These are phyloP conservation scores for Artemisia argyi DNA, from an alignment of 129 eudicot genomes.

Conservation along the genomic window DNA sequence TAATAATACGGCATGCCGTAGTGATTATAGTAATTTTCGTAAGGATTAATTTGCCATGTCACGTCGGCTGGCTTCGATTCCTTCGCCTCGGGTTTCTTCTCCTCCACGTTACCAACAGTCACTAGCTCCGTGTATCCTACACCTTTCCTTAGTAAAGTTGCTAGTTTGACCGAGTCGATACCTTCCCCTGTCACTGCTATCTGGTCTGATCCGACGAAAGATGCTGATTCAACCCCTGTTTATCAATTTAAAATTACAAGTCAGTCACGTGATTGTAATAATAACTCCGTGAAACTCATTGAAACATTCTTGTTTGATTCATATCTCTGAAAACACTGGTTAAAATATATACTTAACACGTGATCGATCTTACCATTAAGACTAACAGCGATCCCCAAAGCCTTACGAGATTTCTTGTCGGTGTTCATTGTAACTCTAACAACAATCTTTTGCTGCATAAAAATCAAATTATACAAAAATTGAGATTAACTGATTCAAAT, in stretches of 20 bases:
- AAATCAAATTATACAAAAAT: too few species aligned
- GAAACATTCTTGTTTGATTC: too few species aligned
- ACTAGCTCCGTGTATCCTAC: conserved; percentile 30
- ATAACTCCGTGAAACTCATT: too few species aligned
- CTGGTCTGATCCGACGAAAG: conserved; percentile 29
- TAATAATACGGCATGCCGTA: background rate
- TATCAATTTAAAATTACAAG: background rate
- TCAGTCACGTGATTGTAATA: too few species aligned
- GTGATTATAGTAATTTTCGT: background rate
- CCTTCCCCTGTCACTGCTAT: conserved; percentile 37
- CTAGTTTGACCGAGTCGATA: conserved; percentile 32
- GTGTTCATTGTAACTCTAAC: conserved; percentile 20
- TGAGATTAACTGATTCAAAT: too few species aligned
- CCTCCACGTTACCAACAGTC: conserved; percentile 33
- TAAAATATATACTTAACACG: too few species aligned
- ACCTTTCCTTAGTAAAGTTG: conserved; percentile 25
- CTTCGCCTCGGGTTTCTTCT: conserved; percentile 27
- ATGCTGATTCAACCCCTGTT: conserved; percentile 39
- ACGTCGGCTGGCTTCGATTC: background rate
- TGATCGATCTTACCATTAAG: conserved; percentile 32
- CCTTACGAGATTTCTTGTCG: conserved; percentile 33
- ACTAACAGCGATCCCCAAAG: conserved; percentile 34
- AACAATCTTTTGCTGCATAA: too few species aligned
- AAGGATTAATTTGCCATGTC: conserved; percentile 2
- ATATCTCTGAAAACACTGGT: too few species aligned